A percentile compares a stretch with the other conserved stretches of the same genome.
Evolutionary conservation across 2,329 filamentous ascomycete species (phyloP).

Genomic region (Cyphellophora attinorum): DNA sequence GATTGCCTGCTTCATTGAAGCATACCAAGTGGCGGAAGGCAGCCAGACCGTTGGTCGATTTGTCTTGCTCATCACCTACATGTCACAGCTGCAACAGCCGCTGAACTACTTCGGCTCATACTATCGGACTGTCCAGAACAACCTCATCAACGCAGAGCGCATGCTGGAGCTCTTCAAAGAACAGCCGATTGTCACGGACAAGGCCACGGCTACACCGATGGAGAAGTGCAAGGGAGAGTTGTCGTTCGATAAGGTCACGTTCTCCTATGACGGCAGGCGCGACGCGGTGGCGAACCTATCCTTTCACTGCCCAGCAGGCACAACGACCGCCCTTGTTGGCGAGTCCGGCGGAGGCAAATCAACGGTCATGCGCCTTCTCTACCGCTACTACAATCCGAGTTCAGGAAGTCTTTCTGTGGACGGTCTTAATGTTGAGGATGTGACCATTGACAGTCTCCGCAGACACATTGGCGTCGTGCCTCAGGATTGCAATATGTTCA

Average conservation of each 20-base stretch:
- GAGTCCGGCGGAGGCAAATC: constrained; percentile 97
- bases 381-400: constrained; percentile 86
- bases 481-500: constrained; percentile 92
- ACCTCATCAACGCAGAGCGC: constrained; percentile 94
- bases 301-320: constrained; percentile 80
- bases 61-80: constrained; percentile 64
- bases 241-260: constrained; percentile 78
- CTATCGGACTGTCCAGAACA: constrained; percentile 89
- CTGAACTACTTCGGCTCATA: constrained; percentile 89
- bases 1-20: constrained; percentile 61
- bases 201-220: constrained; percentile 53
- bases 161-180: constrained; percentile 96
- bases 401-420: constrained; percentile 77
- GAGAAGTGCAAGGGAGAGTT: constrained; percentile 69
- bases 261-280: constrained; percentile 80
- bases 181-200: constrained; percentile 80
- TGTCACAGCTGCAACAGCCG: constrained; percentile 69
- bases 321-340: constrained; percentile 89
- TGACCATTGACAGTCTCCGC: constrained; percentile 90
- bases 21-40: constrained; percentile 64
- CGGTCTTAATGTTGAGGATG: constrained; percentile 68
- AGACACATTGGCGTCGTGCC: constrained; percentile 90
- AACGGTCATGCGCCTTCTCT: constrained; percentile 88
- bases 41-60: constrained; percentile 60
- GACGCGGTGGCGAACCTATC: constrained; percentile 73